Conservation (phyloP, 441 rosid species). For the Euphorbia schlechtendalii region DNA sequence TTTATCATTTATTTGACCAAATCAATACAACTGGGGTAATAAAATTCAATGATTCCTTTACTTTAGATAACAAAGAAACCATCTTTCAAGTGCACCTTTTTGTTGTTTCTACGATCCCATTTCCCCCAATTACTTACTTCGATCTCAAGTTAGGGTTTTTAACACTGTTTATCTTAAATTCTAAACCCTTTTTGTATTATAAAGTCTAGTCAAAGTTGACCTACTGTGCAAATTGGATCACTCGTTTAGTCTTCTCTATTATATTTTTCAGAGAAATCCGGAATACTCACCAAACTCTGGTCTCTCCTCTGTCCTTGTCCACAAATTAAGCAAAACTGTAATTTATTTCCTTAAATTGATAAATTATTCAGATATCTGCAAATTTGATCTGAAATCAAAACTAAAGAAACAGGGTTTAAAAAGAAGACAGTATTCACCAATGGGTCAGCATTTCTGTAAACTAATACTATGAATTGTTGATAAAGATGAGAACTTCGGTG, state of each 20-base stretch:
- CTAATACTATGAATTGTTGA: background rate
- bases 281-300: background rate
- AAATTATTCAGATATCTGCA: too few relatives aligned
- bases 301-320: background rate
- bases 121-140: conserved; percentile 16
- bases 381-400: too few relatives aligned
- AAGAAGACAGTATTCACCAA: too few relatives aligned
- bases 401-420: too few relatives aligned
- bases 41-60: background rate
- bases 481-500: too few relatives aligned
- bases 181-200: background rate
- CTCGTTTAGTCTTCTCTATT: background rate
- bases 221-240: conserved; percentile 16
- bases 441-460: too few relatives aligned
- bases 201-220: conserved; percentile 7
- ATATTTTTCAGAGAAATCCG: too few relatives aligned
- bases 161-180: background rate
- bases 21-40: conserved; percentile 16
- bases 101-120: too few relatives aligned
- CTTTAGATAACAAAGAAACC: background rate
- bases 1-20: conserved; percentile 19
- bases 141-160: conserved; percentile 35
- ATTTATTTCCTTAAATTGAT: background rate
- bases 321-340: background rate
- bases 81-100: background rate